Base-by-base conservation (phyloP, 164 flowering plant genomes). In the Berberis vulgaris region DNA sequence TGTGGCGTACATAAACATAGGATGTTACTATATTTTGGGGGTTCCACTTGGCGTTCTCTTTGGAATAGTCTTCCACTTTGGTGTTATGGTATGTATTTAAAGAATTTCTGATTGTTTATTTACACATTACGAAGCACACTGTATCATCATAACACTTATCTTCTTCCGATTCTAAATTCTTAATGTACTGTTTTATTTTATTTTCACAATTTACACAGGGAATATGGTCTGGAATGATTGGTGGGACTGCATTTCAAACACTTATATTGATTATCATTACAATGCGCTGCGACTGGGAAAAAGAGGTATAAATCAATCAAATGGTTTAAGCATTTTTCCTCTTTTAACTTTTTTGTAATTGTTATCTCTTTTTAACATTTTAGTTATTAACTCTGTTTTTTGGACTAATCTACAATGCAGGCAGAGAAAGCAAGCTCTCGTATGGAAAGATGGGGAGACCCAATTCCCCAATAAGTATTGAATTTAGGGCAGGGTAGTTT, bases 211-310 rank as follows among this genome's bases (percentile, higher is more conserved):
- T 1, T 56, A 2, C 13, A 57, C 65, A 87, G 93, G 94, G 94
- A 3, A 78, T 85, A 42, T 87, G 90, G 94, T 81, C 74, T 12
- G 94, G 94, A 38, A 83, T 87, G 94, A 87, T 87, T 5, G 94
- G 94, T 4, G 90, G 94, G 43, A 84, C 90, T 7, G 83, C 81
- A 4, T 50, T 82, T 42, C 90, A 87, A 61, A 87, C 94, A 1
- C 49, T 85, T 69, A 77, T 87, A 41, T 66, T 87, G 53, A 68
- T 61, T 41, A 62, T 82, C 55, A 79, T 84, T 13, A 80, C 83
- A 13, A 57, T 76, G 7, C 70, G 84, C 3, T 85, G 88, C 52
- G 85, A 87, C 40, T 87, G 94, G 94, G 83, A 82, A 1, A 80
- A 83, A 45, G 87, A 84, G 92, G 92, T 84, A 66, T 53, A 49